Percentiles rank a stretch among this genome's conserved stretches.
Evolutionary conservation across 139 green algal species (phyloP).

Genomic region (Chlorella sp.): DNA sequence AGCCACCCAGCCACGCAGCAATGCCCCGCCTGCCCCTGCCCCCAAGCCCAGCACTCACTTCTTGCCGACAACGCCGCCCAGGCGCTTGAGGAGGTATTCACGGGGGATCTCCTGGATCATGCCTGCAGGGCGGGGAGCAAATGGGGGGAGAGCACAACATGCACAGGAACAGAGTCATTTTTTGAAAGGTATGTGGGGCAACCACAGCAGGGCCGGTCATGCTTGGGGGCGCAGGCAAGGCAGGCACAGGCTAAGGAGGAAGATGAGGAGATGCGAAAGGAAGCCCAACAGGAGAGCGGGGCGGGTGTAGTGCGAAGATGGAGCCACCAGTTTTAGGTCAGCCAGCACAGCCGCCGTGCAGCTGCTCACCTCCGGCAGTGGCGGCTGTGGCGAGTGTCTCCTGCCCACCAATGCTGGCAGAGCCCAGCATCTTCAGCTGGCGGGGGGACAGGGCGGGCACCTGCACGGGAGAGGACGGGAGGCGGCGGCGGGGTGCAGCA

Average conservation of each 20-base stretch:
- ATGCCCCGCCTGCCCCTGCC: no score
- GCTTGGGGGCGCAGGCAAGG: no score
- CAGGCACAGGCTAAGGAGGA: no score
- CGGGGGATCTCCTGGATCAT: constrained; percentile 2
- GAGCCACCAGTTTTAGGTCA: no score
- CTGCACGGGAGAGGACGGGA: not conserved
- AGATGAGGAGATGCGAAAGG: no score
- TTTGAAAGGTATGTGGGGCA: no score
- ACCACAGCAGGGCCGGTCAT: not conserved
- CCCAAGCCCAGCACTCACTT: not conserved
- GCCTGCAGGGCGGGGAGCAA: no score
- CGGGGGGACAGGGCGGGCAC: constrained; percentile 23
- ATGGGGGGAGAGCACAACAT: no score
- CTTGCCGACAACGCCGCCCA: constrained; percentile 9
- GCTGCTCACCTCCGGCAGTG: not conserved
- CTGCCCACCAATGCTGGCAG: not conserved
- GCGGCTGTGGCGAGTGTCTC: not conserved
- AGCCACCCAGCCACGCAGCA: not conserved
- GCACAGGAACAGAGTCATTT: not conserved
- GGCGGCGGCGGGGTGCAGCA: not conserved
- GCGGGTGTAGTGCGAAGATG: not conserved
- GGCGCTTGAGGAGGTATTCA: constrained; percentile 14
- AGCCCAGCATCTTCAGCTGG: constrained; percentile 9
- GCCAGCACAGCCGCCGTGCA: not conserved
- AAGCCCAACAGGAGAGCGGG: no score